Evolutionary conservation across 768 basidiomycete genomes (phyloP).

Genomic region (Clitopilus passeckerianus): DNA sequence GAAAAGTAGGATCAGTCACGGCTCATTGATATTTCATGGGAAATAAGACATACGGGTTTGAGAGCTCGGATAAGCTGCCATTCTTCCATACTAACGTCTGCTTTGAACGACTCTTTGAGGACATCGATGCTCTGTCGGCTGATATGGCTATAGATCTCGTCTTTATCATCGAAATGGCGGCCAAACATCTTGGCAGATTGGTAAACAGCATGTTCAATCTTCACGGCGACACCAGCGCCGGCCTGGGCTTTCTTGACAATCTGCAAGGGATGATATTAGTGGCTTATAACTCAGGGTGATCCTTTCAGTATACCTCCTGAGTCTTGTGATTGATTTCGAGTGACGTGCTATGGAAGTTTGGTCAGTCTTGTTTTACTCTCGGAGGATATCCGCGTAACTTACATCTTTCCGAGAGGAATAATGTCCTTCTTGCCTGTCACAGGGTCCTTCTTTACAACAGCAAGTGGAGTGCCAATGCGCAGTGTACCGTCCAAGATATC

Average conservation of each 20-base stretch:
- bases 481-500: constrained; percentile 93
- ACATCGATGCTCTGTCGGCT: constrained; percentile 93
- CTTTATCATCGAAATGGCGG: constrained; percentile 93
- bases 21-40: not conserved
- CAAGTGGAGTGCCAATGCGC: constrained; percentile 89
- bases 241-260: constrained; percentile 90
- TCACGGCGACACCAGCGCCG: constrained; percentile 96
- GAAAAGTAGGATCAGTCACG: not conserved
- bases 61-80: constrained; percentile 89
- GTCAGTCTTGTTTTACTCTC: constrained; percentile 4
- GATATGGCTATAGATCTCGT: constrained; percentile 88
- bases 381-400: constrained; percentile 21
- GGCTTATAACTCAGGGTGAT: not conserved
- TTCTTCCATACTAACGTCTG: constrained; percentile 85
- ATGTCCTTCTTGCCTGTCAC: constrained; percentile 86
- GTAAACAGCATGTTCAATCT: constrained; percentile 97
- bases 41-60: constrained; percentile 56
- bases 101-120: constrained; percentile 89
- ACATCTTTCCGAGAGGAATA: constrained; percentile 93
- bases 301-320: constrained; percentile 51
- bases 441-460: constrained; percentile 91
- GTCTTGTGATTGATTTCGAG: constrained; percentile 97
- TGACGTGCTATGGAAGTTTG: constrained; percentile 60
- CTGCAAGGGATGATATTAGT: constrained; percentile 29
- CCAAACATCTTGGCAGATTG: constrained; percentile 95